These are phyloP conservation scores for Lobosporangium transversale DNA, from an alignment of 192 early-diverging fungal species.

Conservation along the genomic window DNA sequence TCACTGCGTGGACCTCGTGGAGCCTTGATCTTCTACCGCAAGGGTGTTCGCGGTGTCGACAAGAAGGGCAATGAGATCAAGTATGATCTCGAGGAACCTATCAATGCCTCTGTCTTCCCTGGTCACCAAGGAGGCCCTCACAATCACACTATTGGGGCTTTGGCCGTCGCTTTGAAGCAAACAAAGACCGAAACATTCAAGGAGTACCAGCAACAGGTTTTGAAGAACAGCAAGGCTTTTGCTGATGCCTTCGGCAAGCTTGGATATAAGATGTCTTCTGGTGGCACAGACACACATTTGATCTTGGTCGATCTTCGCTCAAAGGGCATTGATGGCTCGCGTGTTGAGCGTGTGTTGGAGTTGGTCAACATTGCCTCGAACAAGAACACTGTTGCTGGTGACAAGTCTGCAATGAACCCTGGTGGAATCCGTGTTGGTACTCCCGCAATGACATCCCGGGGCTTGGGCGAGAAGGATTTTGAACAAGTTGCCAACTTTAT, in stretches of 20 bases:
- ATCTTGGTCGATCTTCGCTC: conserved; percentile 88
- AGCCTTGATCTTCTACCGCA: conserved; percentile 98
- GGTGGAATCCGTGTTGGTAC: conserved; percentile 94
- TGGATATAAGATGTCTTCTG: conserved; percentile 87
- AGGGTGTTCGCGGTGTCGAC: conserved; percentile 85
- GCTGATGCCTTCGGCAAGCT: conserved; percentile 76
- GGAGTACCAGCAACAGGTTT: conserved; percentile 91
- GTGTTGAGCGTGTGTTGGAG: conserved; percentile 95
- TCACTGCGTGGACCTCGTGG: conserved; percentile 98
- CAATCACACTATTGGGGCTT: conserved; percentile 98
- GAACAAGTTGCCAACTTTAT: conserved; percentile 86
- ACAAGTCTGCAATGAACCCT: conserved; percentile 93
- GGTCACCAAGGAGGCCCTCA: conserved; percentile 99
- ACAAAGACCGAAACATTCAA: conserved; percentile 86
- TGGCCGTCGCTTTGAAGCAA: conserved; percentile 95
- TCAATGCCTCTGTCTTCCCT: conserved; percentile 98
- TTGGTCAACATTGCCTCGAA: conserved; percentile 97
- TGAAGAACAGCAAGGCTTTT: conserved; percentile 91
- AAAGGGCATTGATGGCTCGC: conserved; percentile 91
- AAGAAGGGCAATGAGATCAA: conserved; percentile 90
- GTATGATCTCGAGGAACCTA: conserved; percentile 94
- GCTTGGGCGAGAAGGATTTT: conserved; percentile 89
- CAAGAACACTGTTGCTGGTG: conserved; percentile 99
- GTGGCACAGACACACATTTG: conserved; percentile 96
- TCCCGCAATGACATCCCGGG: conserved; percentile 98